Conservation (phyloP, 768 basidiomycete genomes). For the Kockovaella imperatae region DNA sequence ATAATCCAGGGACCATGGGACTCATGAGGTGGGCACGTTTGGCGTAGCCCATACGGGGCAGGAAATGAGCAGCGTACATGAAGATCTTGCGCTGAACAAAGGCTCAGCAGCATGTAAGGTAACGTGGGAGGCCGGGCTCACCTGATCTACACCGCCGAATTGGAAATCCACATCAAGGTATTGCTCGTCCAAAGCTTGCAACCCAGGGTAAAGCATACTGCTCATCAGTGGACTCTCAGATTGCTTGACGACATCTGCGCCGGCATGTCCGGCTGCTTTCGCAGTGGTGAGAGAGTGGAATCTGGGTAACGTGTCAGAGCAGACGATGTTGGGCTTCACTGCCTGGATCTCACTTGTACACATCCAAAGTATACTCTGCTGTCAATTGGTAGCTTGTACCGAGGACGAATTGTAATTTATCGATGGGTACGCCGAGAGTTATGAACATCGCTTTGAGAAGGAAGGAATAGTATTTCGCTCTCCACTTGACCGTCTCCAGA, state of each 20-base stretch:
- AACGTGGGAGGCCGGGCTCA: slow-evolving; percentile 43
- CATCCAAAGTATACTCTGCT: slow-evolving; percentile 86
- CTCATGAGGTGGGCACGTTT: slow-evolving; percentile 99
- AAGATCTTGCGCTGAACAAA: slow-evolving; percentile 88
- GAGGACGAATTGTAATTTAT: slow-evolving; percentile 71
- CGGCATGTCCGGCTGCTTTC: slow-evolving; percentile 96
- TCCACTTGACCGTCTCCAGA: slow-evolving; percentile 74
- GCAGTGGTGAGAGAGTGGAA: slow-evolving; percentile 86
- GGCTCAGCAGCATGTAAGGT: slow-evolving; percentile 1
- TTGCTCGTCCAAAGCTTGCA: slow-evolving; percentile 95
- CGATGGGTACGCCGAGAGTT: slow-evolving; percentile 81
- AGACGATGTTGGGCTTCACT: not conserved
- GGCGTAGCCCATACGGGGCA: slow-evolving; percentile 81
- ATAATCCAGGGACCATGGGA: slow-evolving; percentile 88
- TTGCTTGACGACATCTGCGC: slow-evolving; percentile 97
- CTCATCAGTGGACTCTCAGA: slow-evolving; percentile 84
- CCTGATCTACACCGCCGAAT: slow-evolving; percentile 96
- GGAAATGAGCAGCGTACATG: slow-evolving; percentile 91
- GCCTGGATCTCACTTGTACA: slow-evolving; percentile 54
- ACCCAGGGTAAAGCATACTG: slow-evolving; percentile 86
- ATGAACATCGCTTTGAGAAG: slow-evolving; percentile 74
- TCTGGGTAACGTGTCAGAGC: slow-evolving; percentile 6
- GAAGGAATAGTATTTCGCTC: slow-evolving; percentile 82
- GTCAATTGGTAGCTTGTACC: slow-evolving; percentile 91
- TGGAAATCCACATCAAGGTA: slow-evolving; percentile 95